Evolutionary conservation across 2,329 filamentous ascomycete species (phyloP).

Genomic region (Trichoderma sp.): DNA sequence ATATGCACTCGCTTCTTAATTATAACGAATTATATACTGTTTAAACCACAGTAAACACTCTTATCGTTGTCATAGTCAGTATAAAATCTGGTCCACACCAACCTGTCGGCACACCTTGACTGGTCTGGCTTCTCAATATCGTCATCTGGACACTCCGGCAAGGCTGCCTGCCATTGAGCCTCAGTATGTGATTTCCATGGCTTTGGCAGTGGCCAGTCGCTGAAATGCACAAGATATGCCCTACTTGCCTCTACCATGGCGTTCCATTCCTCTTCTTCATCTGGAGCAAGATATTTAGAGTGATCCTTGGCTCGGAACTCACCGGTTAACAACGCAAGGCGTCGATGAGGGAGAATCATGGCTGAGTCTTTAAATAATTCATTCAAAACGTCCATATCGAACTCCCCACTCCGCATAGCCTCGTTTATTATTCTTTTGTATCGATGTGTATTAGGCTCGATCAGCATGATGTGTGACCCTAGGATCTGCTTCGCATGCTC

Average conservation of each 20-base stretch:
- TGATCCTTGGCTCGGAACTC: background rate
- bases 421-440: background rate
- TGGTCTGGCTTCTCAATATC: background rate
- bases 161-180: background rate
- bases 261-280: conserved; percentile 53
- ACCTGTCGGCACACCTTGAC: background rate
- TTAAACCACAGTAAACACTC: background rate
- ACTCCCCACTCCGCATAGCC: background rate
- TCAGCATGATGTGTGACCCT: background rate
- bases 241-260: conserved; percentile 34
- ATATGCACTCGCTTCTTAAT: background rate
- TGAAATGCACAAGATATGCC: conserved; percentile 69
- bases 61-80: background rate
- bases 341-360: background rate
- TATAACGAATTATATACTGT: background rate
- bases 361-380: background rate
- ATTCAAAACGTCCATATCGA: background rate
- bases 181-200: conserved; percentile 36
- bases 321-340: background rate
- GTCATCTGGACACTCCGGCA: background rate
- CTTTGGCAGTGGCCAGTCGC: conserved; percentile 69
- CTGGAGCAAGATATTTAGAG: conserved; percentile 18
- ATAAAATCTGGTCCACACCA: background rate
- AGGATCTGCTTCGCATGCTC: background rate
- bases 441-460: background rate